phyloP scores from a whole-genome alignment of 2,329 filamentous ascomycete genomes.

The Claviceps humidiphila region DNA sequence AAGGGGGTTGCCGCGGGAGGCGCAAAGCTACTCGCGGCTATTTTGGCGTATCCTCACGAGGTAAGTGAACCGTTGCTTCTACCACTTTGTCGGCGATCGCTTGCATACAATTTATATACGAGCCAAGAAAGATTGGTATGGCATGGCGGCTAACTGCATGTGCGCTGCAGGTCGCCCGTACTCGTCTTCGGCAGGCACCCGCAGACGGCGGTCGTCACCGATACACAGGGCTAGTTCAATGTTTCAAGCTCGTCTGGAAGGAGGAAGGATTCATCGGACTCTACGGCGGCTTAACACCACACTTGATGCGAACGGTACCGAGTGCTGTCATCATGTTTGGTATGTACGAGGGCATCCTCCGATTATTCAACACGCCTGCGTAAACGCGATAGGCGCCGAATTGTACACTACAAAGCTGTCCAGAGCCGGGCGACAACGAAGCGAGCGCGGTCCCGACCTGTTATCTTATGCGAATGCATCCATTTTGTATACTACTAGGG shows the following conservation, averaged over 20 bases:
- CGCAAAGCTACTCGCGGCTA: conserved; percentile 73
- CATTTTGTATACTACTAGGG: too few species aligned
- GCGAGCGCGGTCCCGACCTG: not conserved
- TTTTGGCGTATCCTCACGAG: conserved; percentile 87
- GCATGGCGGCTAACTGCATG: not conserved
- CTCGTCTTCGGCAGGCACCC: conserved; percentile 75
- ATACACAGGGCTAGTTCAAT: conserved; percentile 80
- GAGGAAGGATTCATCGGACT: conserved; percentile 78
- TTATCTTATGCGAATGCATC: too few species aligned
- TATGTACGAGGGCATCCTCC: conserved; percentile 56
- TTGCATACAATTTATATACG: too few species aligned
- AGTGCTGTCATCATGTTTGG: conserved; percentile 95
- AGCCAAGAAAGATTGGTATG: too few species aligned
- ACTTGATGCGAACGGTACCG: conserved; percentile 81
- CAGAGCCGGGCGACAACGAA: not conserved
- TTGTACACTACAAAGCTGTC: too few species aligned
- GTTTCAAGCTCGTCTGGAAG: conserved; percentile 75
- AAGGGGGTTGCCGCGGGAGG: conserved; percentile 67
- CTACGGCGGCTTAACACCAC: conserved; percentile 84
- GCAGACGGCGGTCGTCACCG: conserved; percentile 57
- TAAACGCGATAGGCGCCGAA: conserved; percentile 8
- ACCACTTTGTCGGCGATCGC: not conserved
- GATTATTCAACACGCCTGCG: conserved; percentile 28
- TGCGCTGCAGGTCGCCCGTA: conserved; percentile 54
- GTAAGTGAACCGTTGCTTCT: conserved; percentile 30